These are phyloP conservation scores for Citrus glauca DNA, from an alignment of 345 rosid species.

Conservation along the genomic window DNA sequence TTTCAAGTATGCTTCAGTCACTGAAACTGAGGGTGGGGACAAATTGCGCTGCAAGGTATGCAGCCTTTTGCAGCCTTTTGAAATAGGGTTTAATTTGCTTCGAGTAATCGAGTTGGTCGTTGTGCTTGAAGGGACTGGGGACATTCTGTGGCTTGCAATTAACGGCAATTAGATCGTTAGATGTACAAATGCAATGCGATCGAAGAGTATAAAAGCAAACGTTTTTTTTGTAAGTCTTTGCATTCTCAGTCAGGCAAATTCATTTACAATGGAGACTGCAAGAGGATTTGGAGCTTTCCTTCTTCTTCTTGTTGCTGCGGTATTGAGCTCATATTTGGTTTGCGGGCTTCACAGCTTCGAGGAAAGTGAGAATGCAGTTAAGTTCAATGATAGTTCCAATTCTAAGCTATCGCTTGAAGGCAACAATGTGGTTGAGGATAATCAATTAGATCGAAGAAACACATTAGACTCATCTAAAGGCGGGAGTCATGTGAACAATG, in stretches of 20 bases:
- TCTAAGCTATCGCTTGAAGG: background rate
- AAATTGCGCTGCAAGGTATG: slow-evolving; percentile 30
- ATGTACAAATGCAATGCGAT: background rate
- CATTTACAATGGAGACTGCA: slow-evolving; percentile 12
- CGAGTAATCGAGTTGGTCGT: background rate
- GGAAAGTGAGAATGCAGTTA: slow-evolving; percentile 18
- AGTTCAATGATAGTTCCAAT: slow-evolving; percentile 11
- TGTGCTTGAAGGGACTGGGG: slow-evolving; percentile 20
- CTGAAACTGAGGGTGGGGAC: slow-evolving; percentile 33
- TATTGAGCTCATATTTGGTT: slow-evolving; percentile 28
- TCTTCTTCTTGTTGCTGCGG: slow-evolving; percentile 4
- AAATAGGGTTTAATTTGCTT: slow-evolving; percentile 4
- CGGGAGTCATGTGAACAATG: slow-evolving; percentile 13
- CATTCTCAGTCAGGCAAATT: slow-evolving; percentile 3
- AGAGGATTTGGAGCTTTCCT: slow-evolving; percentile 21
- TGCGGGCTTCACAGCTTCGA: slow-evolving; percentile 30
- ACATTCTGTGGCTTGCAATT: slow-evolving; percentile 12
- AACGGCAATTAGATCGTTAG: background rate
- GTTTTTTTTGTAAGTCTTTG: background rate
- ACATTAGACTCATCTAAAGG: slow-evolving; percentile 11
- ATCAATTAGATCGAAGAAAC: slow-evolving; percentile 2
- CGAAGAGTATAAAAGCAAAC: slow-evolving; percentile 15
- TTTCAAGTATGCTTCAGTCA: background rate
- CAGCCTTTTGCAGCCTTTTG: slow-evolving; percentile 20
- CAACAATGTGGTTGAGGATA: slow-evolving; percentile 8